These are phyloP conservation scores for Nemophila menziesii DNA, from an alignment of 257 asterid genomes.

Conservation along the genomic window DNA sequence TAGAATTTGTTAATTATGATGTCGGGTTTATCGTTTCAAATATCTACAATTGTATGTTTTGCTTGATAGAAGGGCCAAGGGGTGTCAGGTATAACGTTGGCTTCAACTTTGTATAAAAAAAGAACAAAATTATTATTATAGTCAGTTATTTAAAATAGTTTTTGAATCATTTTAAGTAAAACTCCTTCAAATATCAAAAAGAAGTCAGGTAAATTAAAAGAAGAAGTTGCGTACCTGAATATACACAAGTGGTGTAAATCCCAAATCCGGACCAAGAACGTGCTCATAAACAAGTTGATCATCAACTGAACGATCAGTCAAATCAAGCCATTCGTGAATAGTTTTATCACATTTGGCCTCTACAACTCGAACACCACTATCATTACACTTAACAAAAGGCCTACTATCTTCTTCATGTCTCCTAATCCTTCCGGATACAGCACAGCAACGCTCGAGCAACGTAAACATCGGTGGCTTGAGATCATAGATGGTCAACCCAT, in stretches of 20 bases:
- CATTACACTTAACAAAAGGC: constrained; percentile 67
- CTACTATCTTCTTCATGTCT: constrained; percentile 23
- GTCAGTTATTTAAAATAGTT: neutral
- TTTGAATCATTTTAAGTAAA: no score
- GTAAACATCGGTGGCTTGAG: constrained; percentile 45
- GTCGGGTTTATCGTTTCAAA: no score
- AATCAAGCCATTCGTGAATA: constrained; percentile 39
- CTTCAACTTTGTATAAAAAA: no score
- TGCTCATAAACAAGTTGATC: constrained; percentile 33
- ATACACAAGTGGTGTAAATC: constrained; percentile 54
- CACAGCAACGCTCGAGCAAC: constrained; percentile 29
- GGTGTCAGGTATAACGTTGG: no score
- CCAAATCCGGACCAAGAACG: constrained; percentile 38
- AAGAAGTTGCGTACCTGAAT: constrained; percentile 36
- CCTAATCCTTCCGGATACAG: constrained; percentile 44
- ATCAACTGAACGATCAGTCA: constrained; percentile 1
- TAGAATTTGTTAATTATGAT: no score
- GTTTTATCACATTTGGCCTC: constrained; percentile 53
- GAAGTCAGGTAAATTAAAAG: neutral
- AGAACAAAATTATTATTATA: no score
- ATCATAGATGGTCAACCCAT: constrained; percentile 27
- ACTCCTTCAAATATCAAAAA: no score
- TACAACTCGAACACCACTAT: constrained; percentile 62
- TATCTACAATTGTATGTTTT: no score
- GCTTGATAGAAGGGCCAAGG: no score